Conservation (phyloP, 306 rosid genomes). For the Quillaja saponaria region DNA sequence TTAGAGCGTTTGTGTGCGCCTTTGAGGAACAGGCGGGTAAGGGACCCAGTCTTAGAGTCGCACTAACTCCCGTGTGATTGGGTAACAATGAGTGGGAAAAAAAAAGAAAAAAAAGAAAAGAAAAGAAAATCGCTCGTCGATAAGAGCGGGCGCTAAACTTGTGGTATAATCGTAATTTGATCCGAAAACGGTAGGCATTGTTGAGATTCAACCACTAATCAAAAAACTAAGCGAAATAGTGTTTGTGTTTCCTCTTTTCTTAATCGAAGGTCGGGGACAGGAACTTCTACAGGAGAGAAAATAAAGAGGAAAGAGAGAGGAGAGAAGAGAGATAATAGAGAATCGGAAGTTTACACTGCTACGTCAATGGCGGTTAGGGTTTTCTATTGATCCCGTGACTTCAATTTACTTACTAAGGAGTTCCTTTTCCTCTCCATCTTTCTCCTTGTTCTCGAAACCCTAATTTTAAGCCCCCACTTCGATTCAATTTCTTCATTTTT, state of each 20-base stretch:
- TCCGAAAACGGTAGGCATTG: constrained; percentile 22
- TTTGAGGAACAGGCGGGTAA: too few species aligned
- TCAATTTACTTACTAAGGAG: constrained; percentile 35
- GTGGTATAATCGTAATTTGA: constrained; percentile 37
- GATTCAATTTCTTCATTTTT: constrained; percentile 31
- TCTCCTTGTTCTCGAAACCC: constrained; percentile 59
- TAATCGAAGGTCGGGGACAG: constrained; percentile 45
- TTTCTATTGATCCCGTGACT: constrained; percentile 51
- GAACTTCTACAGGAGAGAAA: constrained; percentile 40
- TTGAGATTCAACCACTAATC: constrained; percentile 15
- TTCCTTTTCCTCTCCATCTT: constrained; percentile 28
- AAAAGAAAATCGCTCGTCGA: constrained; percentile 40
- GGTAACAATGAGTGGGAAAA: neutral
- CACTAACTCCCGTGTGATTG: constrained; percentile 32
- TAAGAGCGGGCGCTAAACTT: constrained; percentile 2
- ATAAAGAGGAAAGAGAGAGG: constrained; percentile 35
- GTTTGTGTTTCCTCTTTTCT: constrained; percentile 36
- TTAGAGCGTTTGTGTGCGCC: too few species aligned
- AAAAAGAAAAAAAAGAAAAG: constrained; percentile 13
- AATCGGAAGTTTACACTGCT: constrained; percentile 43
- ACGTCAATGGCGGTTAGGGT: constrained; percentile 84
- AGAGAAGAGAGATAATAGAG: constrained; percentile 30
- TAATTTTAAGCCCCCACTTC: constrained; percentile 40
- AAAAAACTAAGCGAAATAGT: constrained; percentile 28
- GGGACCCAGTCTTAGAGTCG: too few species aligned